A percentile compares a stretch with the other conserved stretches of the same genome.
phyloP scores from a whole-genome alignment of 176 grass and related monocot species.

The Musa troglodytarum region DNA sequence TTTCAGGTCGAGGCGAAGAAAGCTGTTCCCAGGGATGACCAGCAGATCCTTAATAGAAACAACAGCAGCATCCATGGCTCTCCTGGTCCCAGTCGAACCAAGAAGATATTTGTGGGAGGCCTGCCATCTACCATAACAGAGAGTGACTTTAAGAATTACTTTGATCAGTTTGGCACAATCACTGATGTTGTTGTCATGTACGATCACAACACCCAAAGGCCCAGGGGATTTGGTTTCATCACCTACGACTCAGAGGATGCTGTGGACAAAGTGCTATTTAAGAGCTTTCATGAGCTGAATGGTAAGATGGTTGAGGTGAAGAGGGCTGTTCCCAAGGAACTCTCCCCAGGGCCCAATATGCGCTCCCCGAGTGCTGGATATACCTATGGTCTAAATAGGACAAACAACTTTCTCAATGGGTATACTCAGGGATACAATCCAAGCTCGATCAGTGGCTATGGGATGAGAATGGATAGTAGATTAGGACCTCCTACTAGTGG shows the following conservation, averaged over 20 bases:
- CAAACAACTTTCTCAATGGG: constrained; percentile 78
- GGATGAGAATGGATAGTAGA: constrained; percentile 68
- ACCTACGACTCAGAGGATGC: constrained; percentile 74
- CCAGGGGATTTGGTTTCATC: constrained; percentile 93
- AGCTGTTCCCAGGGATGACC: constrained; percentile 78
- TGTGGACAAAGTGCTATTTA: constrained; percentile 67
- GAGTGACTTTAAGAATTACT: constrained; percentile 67
- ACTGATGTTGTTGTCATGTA: constrained; percentile 86
- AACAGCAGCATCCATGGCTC: constrained; percentile 50
- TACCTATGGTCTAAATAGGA: constrained; percentile 42
- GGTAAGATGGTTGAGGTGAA: constrained; percentile 90
- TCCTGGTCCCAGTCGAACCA: constrained; percentile 53
- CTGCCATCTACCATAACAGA: constrained; percentile 76
- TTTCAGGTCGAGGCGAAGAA: constrained; percentile 87
- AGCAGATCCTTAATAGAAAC: constrained; percentile 43
- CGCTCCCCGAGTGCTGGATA: constrained; percentile 52
- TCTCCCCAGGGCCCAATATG: constrained; percentile 55
- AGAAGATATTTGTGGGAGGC: constrained; percentile 86
- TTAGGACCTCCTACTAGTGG: constrained; percentile 44
- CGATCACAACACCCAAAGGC: constrained; percentile 81
- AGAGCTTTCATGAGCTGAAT: constrained; percentile 82
- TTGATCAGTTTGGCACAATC: constrained; percentile 75
- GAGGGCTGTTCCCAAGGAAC: constrained; percentile 76
- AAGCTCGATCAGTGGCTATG: constrained; percentile 64
- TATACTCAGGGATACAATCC: constrained; percentile 64